Percentiles rank a stretch among this genome's conserved stretches.
These are phyloP conservation scores for Yamadazyma sp. DNA, from an alignment of 1,139 yeast species.

Conservation along the genomic window DNA sequence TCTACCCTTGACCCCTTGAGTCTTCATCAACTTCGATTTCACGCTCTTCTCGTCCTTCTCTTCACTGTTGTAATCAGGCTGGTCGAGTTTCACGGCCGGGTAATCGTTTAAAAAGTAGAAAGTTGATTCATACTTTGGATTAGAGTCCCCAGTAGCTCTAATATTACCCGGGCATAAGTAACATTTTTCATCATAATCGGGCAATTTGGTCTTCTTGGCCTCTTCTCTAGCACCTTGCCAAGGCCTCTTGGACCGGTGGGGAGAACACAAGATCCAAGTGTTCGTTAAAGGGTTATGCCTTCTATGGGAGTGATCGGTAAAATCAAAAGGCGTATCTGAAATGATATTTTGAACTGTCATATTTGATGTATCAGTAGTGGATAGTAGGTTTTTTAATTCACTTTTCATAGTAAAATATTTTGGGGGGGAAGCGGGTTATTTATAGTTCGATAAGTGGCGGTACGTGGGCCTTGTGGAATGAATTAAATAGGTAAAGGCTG, in stretches of 20 bases:
- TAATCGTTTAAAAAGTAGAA: constrained; percentile 67
- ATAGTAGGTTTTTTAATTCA: constrained; percentile 16
- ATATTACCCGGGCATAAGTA: constrained; percentile 74
- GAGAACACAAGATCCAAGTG: constrained; percentile 68
- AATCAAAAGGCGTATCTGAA: constrained; percentile 33
- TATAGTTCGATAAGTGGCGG: constrained; percentile 10
- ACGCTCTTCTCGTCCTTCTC: constrained; percentile 20
- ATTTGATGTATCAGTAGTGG: constrained; percentile 8
- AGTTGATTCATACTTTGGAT: constrained; percentile 59
- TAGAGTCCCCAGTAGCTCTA: constrained; percentile 63
- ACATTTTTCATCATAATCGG: constrained; percentile 64
- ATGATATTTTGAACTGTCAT: constrained; percentile 2
- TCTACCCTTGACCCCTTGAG: constrained; percentile 64
- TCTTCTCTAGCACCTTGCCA: constrained; percentile 79
- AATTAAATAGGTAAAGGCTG: neutral
- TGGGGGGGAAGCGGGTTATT: constrained; percentile 9
- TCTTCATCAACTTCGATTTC: constrained; percentile 48
- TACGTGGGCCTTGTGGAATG: neutral
- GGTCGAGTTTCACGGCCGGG: constrained; percentile 65
- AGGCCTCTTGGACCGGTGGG: constrained; percentile 76
- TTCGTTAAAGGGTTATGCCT: constrained; percentile 67
- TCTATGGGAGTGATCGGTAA: constrained; percentile 62
- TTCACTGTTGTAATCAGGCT: constrained; percentile 42
- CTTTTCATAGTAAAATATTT: constrained; percentile 15
- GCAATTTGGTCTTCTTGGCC: constrained; percentile 41